These are phyloP conservation scores for Apocynum venetum DNA, from an alignment of 257 asterid species.

Conservation along the genomic window DNA sequence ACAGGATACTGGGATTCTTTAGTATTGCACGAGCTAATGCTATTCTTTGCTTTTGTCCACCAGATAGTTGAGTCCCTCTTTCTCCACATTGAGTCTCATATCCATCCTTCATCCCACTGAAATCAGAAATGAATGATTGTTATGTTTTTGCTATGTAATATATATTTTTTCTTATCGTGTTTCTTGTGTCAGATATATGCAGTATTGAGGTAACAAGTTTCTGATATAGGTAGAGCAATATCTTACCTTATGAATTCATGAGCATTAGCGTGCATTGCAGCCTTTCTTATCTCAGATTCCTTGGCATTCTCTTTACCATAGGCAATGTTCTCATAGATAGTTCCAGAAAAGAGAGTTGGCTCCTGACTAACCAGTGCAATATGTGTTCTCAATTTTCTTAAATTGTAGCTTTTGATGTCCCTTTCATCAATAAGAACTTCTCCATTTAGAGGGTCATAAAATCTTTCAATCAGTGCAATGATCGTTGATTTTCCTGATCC, in stretches of 20 bases:
- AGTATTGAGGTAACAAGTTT: neutral
- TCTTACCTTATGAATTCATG: conserved; percentile 72
- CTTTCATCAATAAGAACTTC: conserved; percentile 48
- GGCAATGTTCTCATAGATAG: conserved; percentile 60
- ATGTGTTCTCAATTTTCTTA: conserved; percentile 52
- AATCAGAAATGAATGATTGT: conserved; percentile 7
- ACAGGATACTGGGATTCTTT: conserved; percentile 61
- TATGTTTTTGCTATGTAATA: neutral
- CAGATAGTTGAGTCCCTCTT: conserved; percentile 69
- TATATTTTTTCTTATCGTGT: neutral
- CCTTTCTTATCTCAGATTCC: conserved; percentile 62
- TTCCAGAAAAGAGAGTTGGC: conserved; percentile 69
- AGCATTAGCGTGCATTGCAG: conserved; percentile 71
- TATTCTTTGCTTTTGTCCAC: conserved; percentile 78
- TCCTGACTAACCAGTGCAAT: conserved; percentile 72
- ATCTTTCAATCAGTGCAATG: conserved; percentile 57
- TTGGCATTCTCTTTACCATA: conserved; percentile 52
- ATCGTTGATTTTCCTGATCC: conserved; percentile 72
- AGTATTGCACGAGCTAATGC: conserved; percentile 78
- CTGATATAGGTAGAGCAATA: neutral
- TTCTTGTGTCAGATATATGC: neutral
- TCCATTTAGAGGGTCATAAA: conserved; percentile 60
- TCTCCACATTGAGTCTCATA: conserved; percentile 76
- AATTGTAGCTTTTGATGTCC: conserved; percentile 48
- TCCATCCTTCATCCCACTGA: conserved; percentile 78